phyloP scores from a whole-genome alignment of 192 early-diverging fungal genomes.

The Globomyces pollinis-pini region DNA sequence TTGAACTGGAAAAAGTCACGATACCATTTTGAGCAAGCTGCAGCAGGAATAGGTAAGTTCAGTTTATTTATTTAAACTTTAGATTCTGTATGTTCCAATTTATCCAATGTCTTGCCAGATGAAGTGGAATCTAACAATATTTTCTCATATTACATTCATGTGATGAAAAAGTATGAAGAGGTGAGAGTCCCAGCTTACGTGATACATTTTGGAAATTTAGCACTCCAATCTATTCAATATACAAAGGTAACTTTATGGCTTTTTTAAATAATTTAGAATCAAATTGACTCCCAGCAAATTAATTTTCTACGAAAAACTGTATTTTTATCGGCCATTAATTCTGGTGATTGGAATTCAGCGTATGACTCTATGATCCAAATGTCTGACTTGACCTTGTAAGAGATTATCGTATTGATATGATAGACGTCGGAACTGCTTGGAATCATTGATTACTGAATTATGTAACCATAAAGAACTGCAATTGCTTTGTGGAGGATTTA shows the following conservation, averaged over 20 bases:
- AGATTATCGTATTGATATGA: too few species aligned
- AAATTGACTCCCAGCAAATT: neutral
- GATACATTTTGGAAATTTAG: neutral
- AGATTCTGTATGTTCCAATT: neutral
- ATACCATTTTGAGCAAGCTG: neutral
- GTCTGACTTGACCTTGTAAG: too few species aligned
- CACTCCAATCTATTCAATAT: neutral
- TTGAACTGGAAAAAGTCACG: neutral
- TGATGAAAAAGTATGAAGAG: neutral
- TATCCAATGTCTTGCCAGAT: neutral
- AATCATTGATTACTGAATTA: neutral
- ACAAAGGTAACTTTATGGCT: constrained; percentile 1
- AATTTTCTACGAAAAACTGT: neutral
- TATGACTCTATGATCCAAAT: neutral
- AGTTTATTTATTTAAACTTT: neutral
- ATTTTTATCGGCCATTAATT: neutral
- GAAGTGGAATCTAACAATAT: too few species aligned
- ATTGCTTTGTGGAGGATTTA: constrained; percentile 1
- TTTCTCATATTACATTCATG: neutral
- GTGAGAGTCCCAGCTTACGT: neutral
- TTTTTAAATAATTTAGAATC: neutral
- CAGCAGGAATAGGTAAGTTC: neutral
- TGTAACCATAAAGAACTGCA: neutral
- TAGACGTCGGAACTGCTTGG: neutral
- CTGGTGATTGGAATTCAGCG: neutral